Percentiles rank a stretch among this genome's conserved stretches.
Conservation (phyloP, 345 rosid genomes). For the Bretschneidera sinensis region DNA sequence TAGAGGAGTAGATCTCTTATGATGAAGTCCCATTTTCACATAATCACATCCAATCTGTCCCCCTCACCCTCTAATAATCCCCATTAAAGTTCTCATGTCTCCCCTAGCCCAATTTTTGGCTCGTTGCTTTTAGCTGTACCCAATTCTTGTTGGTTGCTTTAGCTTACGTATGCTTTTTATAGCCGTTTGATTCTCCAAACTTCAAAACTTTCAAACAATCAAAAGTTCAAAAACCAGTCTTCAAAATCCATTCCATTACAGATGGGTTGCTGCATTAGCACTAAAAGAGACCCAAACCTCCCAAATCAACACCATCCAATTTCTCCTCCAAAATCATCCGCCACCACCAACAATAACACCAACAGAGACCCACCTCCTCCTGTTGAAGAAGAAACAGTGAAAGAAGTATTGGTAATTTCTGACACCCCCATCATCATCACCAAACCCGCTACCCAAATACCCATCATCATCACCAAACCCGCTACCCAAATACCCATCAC, state of each 20-base stretch:
- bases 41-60: not conserved
- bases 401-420: constrained; percentile 57
- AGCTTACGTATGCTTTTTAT: not conserved
- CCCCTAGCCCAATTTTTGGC: too few species aligned
- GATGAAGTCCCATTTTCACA: too few species aligned
- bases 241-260: not conserved
- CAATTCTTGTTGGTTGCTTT: not conserved
- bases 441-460: constrained; percentile 15
- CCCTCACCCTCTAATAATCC: not conserved
- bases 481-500: constrained; percentile 13
- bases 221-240: too few species aligned
- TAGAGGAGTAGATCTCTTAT: not conserved
- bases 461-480: constrained; percentile 20
- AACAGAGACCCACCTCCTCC: constrained; percentile 20
- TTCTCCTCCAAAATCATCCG: constrained; percentile 20
- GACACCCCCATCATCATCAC: constrained; percentile 41
- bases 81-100: not conserved
- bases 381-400: constrained; percentile 63
- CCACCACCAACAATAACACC: too few species aligned
- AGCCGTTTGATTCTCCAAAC: not conserved
- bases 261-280: constrained; percentile 67
- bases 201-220: not conserved
- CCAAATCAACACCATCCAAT: not conserved
- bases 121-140: too few species aligned
- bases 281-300: constrained; percentile 19